Conservation (phyloP, 169 alveolate species). For the Cryptosporidium tyzzeri region DNA sequence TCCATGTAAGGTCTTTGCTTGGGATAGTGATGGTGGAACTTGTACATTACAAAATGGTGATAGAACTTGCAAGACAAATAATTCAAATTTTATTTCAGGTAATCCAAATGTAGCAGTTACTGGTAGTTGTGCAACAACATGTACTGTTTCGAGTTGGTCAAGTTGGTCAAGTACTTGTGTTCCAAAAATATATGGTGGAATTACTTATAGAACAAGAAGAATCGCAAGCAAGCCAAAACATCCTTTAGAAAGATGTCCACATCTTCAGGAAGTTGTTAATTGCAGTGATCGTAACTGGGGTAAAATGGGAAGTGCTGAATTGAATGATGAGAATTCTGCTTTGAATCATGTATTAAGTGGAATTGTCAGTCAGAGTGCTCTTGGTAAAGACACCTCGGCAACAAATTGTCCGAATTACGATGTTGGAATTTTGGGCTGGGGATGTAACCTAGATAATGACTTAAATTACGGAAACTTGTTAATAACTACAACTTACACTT, state of each 20-base stretch:
- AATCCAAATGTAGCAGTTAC: conserved; percentile 11
- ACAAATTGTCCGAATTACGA: conserved; percentile 52
- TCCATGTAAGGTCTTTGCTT: conserved; percentile 28
- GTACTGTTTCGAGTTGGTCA: conserved; percentile 45
- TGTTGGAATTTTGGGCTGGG: conserved; percentile 74
- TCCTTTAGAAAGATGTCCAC: conserved; percentile 72
- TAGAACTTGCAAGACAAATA: conserved; percentile 1
- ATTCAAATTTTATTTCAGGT: neutral
- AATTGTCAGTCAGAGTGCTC: conserved; percentile 1
- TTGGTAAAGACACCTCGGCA: conserved; percentile 29
- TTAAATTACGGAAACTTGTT: conserved; percentile 44
- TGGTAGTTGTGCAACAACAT: conserved; percentile 66
- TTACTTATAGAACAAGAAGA: conserved; percentile 49
- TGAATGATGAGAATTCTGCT: conserved; percentile 49
- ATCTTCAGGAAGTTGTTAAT: conserved; percentile 57
- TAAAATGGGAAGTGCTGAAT: neutral
- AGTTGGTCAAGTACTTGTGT: conserved; percentile 56
- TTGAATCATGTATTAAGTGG: conserved; percentile 30
- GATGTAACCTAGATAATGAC: conserved; percentile 40
- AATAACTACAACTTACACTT: conserved; percentile 17
- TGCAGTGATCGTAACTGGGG: conserved; percentile 68
- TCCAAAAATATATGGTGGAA: conserved; percentile 70
- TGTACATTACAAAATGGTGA: conserved; percentile 69
- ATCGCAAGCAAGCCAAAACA: conserved; percentile 22
- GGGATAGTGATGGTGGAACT: conserved; percentile 70